Conservation (phyloP, 176 grass and related monocot genomes). For the Oropetium thomaeum region DNA sequence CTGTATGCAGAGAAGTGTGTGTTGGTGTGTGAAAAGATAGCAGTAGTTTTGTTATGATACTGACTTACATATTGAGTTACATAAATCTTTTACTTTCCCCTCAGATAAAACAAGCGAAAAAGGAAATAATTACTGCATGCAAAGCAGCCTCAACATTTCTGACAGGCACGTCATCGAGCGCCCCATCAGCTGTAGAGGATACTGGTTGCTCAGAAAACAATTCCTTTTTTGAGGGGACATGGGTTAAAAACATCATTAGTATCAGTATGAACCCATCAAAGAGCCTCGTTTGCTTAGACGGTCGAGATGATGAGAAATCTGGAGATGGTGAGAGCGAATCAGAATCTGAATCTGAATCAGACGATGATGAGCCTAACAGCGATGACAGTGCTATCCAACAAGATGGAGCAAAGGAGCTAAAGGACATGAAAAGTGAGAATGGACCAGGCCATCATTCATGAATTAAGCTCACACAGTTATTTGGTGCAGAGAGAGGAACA, state of each 20-base stretch:
- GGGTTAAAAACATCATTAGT: constrained; percentile 41
- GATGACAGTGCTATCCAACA: not conserved
- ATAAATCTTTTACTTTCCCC: constrained; percentile 21
- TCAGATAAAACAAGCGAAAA: constrained; percentile 63
- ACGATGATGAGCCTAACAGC: not conserved
- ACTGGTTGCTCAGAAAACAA: constrained; percentile 19
- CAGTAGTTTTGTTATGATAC: not conserved
- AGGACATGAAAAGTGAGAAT: not conserved
- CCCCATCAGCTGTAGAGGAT: constrained; percentile 27
- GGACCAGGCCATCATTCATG: constrained; percentile 12
- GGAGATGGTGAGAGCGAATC: constrained; percentile 9
- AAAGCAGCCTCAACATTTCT: constrained; percentile 50
- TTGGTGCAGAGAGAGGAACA: constrained; percentile 31
- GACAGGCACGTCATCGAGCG: constrained; percentile 26
- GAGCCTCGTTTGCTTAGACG: constrained; percentile 9
- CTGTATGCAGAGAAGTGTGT: no score
- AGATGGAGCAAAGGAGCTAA: not conserved
- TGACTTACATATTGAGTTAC: not conserved
- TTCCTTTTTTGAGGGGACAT: constrained; percentile 31
- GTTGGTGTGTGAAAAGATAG: not conserved
- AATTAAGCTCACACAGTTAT: constrained; percentile 21
- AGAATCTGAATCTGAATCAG: not conserved
- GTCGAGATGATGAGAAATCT: constrained; percentile 38
- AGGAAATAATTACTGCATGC: constrained; percentile 49
- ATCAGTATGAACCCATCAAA: constrained; percentile 44